Evolutionary conservation across 2,329 filamentous ascomycete species (phyloP).

Genomic region (Diplodia scrobiculata): DNA sequence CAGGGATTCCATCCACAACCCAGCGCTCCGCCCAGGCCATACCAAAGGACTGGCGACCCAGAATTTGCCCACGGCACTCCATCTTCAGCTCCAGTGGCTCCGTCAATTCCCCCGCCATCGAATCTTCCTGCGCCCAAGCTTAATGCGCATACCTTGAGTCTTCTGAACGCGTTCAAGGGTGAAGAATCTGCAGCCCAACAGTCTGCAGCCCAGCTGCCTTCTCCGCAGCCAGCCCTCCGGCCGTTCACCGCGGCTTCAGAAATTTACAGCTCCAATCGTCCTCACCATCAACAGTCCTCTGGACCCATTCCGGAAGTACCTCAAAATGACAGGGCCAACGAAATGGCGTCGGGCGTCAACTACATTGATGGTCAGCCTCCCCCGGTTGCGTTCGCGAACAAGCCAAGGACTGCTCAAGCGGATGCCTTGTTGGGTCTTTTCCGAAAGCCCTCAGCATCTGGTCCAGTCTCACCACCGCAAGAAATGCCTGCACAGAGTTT

Average conservation of each 20-base stretch:
- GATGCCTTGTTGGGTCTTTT: slow-evolving; percentile 52
- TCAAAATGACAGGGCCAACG: slow-evolving; percentile 24
- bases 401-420: slow-evolving; percentile 49
- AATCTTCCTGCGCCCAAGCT: slow-evolving; percentile 62
- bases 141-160: slow-evolving; percentile 58
- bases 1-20: slow-evolving; percentile 14
- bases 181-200: slow-evolving; percentile 30
- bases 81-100: slow-evolving; percentile 42
- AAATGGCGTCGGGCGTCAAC: not conserved
- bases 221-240: slow-evolving; percentile 26
- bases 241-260: slow-evolving; percentile 27
- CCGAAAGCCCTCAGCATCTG: slow-evolving; percentile 31
- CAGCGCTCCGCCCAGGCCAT: slow-evolving; percentile 46
- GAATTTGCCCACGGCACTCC: slow-evolving; percentile 45
- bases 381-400: slow-evolving; percentile 31
- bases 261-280: slow-evolving; percentile 24
- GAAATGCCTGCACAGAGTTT: slow-evolving; percentile 31
- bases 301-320: slow-evolving; percentile 7
- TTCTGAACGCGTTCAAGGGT: slow-evolving; percentile 61
- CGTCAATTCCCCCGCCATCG: slow-evolving; percentile 57
- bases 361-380: slow-evolving; percentile 24
- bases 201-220: slow-evolving; percentile 33
- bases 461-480: slow-evolving; percentile 27
- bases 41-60: slow-evolving; percentile 48
- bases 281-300: slow-evolving; percentile 8